Evolutionary conservation across 495 filamentous ascomycete genomes (phyloP).

Genomic region (Aspergillus conjunctus): DNA sequence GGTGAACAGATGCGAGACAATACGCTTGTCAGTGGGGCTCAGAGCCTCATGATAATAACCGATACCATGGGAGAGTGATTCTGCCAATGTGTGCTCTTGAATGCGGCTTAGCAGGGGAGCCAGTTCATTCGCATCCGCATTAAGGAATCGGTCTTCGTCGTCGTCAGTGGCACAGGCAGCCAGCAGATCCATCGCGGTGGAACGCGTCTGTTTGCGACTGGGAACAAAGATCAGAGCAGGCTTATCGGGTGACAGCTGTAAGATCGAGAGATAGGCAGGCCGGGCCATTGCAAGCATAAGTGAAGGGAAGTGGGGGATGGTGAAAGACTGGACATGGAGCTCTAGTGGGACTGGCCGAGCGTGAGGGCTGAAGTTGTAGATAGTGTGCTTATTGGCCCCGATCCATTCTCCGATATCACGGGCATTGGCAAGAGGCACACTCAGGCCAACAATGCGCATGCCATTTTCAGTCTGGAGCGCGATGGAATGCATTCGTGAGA

Average conservation of each 20-base stretch:
- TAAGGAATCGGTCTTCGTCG: constrained; percentile 90
- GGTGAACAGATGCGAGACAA: constrained; percentile 87
- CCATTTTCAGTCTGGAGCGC: constrained; percentile 81
- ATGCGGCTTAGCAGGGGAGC: constrained; percentile 77
- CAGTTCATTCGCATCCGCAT: constrained; percentile 78
- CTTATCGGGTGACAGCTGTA: constrained; percentile 83
- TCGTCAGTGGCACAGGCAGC: constrained; percentile 83
- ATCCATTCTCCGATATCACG: constrained; percentile 98
- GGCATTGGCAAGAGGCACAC: constrained; percentile 88
- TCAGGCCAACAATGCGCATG: constrained; percentile 87
- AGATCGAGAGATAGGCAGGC: constrained; percentile 82
- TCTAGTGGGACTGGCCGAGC: constrained; percentile 85
- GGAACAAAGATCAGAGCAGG: constrained; percentile 91
- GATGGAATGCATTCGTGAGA: constrained; percentile 97
- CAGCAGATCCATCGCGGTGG: constrained; percentile 86
- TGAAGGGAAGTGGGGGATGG: constrained; percentile 94
- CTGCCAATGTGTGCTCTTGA: constrained; percentile 82
- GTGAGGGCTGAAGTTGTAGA: constrained; percentile 97
- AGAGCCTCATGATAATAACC: constrained; percentile 97
- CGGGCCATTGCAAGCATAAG: constrained; percentile 98
- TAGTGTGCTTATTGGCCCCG: constrained; percentile 96
- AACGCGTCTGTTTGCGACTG: constrained; percentile 85
- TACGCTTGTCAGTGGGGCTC: constrained; percentile 83
- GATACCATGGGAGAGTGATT: constrained; percentile 92
- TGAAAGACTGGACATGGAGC: constrained; percentile 93